Evolutionary conservation across 139 green algal genomes (phyloP), one percentile per base, ranked within the genome.

Genomic region (Coelastrella sp.): DNA sequence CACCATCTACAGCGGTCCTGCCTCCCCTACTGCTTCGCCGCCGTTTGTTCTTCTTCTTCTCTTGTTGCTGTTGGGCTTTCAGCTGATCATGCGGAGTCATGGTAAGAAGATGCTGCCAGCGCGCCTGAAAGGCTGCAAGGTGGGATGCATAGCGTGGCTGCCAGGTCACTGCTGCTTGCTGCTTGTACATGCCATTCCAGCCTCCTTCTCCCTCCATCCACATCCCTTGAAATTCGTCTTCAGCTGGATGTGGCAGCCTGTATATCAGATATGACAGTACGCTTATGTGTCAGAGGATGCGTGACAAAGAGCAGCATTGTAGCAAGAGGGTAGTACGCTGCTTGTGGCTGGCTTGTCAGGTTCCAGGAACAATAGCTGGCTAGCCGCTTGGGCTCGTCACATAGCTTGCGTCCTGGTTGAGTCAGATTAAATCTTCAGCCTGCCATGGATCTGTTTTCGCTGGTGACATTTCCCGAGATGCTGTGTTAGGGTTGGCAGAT

Each of bases 171-270:
- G 34, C 51, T 41, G 66, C 67, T 27, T 35, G 23, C 25, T 59
- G 19, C 13, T 69, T 25, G 3, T 72, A 32, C 6, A 37, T 45
- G 37, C 80, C 80, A 35, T 80, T 79, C 80, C 80, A 86, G 9
- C 43, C 57, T 45, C 80, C 80, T 35, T 35, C 80, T 17, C 64
- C 80, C 50, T 86, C 80, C 80, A 86, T 86, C 80, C 80, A 86
- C 80, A 86, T 86, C 11, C 80, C 80, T 38, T 78, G 25, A 32
- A 86, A 86, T 25, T 79, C 5, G 15, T 45, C 9, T 45, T 86
- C 80, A 27, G 45, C 37, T 32, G 80, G 80, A 7, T 40, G 23
- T 25, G 51, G 50, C 45, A 86, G 50, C 67, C 80, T 86, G 80
- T 23, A 32, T n/a, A n/a, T n/a, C n/a, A n/a, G n/a, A n/a, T n/a